These are phyloP conservation scores for Metarhizium humberi DNA, from an alignment of 2,329 filamentous ascomycete genomes.

Conservation along the genomic window DNA sequence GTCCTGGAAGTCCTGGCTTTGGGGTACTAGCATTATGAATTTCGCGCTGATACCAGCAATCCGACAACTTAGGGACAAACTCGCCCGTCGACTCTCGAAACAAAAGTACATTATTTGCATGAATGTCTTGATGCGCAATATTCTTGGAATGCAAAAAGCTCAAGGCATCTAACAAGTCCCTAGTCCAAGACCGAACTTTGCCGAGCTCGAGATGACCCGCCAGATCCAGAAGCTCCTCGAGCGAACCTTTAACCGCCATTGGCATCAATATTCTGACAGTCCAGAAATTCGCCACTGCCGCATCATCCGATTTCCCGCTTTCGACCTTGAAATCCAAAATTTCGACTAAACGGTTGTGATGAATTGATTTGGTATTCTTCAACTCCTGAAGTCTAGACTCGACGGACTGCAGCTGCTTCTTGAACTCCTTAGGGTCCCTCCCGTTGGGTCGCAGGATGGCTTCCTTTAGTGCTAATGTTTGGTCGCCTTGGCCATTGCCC, in stretches of 20 bases:
- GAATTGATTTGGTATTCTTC: constrained; percentile 62
- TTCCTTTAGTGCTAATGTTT: constrained; percentile 67
- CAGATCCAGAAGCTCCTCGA: constrained; percentile 74
- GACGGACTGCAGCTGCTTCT: constrained; percentile 65
- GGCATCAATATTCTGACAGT: constrained; percentile 68
- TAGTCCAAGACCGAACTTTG: constrained; percentile 81
- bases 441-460: constrained; percentile 47
- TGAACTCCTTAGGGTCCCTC: constrained; percentile 54
- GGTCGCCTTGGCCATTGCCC: constrained; percentile 41
- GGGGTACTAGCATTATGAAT: constrained; percentile 50
- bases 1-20: constrained; percentile 42
- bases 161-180: constrained; percentile 80
- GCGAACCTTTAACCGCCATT: constrained; percentile 70
- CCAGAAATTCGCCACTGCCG: constrained; percentile 40
- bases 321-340: constrained; percentile 78
- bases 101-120: constrained; percentile 70
- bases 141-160: constrained; percentile 81
- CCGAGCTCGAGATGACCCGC: constrained; percentile 64
- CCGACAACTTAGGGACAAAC: constrained; percentile 64
- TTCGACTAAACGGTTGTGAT: constrained; percentile 68
- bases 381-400: constrained; percentile 69
- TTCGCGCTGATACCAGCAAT: constrained; percentile 61
- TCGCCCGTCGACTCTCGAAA: constrained; percentile 61
- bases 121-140: constrained; percentile 74
- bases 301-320: constrained; percentile 33